phyloP scores from a whole-genome alignment of 768 basidiomycete species.

The Agaricus subrufescens region DNA sequence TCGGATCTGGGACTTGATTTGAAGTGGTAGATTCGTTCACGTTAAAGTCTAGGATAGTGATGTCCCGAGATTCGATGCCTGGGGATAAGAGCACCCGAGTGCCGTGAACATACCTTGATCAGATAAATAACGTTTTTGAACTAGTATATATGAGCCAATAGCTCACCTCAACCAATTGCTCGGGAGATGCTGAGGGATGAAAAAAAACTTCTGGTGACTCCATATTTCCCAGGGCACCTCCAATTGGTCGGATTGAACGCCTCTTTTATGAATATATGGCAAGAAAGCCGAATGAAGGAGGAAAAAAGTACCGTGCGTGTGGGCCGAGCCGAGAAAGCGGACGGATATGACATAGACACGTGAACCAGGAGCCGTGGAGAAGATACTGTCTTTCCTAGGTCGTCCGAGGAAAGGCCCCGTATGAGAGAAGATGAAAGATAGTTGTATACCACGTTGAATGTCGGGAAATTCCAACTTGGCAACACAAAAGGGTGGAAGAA shows the following conservation, averaged over 20 bases:
- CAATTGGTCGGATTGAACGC: neutral
- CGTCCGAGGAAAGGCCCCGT: constrained; percentile 27
- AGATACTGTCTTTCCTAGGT: constrained; percentile 17
- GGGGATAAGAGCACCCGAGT: constrained; percentile 7
- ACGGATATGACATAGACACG: constrained; percentile 7
- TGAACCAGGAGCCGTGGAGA: constrained; percentile 16
- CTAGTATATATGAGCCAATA: neutral
- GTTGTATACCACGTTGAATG: constrained; percentile 11
- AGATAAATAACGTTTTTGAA: neutral
- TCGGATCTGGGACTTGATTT: neutral
- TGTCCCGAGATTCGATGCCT: neutral
- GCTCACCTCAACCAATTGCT: constrained; percentile 13
- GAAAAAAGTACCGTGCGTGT: constrained; percentile 6
- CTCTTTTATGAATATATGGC: neutral
- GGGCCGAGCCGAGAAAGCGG: neutral
- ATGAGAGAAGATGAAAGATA: constrained; percentile 22
- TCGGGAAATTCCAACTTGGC: constrained; percentile 10
- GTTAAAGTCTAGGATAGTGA: constrained; percentile 12
- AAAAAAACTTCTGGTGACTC: constrained; percentile 6
- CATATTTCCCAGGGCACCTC: constrained; percentile 11
- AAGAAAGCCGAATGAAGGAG: constrained; percentile 4
- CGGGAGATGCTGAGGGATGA: neutral
- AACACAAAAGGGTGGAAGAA: constrained; percentile 7
- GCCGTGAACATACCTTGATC: constrained; percentile 11
- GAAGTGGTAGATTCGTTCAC: neutral